A percentile compares a stretch with the other conserved stretches of the same genome.
Conservation (phyloP, 164 flowering plant genomes). For the Liquidambar formosana region DNA sequence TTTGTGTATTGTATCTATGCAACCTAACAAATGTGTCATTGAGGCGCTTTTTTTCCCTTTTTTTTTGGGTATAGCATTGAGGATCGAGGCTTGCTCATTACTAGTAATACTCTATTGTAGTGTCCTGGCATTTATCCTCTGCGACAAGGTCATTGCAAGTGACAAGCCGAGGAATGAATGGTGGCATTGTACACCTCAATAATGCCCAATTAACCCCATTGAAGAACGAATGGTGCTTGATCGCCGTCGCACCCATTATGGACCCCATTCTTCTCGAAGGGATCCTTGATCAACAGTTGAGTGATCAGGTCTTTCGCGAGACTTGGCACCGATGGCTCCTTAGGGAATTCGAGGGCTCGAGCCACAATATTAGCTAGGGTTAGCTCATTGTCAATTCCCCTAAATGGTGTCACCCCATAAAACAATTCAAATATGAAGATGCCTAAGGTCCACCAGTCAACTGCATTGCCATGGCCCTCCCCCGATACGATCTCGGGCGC, state of each 20-base stretch:
- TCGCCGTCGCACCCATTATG: conserved; percentile 69
- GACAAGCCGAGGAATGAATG: conserved; percentile 55
- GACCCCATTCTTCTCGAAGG: conserved; percentile 68
- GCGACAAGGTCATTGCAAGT: conserved; percentile 27
- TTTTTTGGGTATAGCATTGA: too few relatives aligned
- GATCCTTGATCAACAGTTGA: conserved; percentile 65
- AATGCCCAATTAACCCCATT: conserved; percentile 92
- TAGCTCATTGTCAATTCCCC: conserved; percentile 64
- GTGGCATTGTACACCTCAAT: conserved; percentile 71
- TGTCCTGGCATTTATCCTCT: conserved; percentile 46
- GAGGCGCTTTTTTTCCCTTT: too few relatives aligned
- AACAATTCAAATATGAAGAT: conserved; percentile 72
- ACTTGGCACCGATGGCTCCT: conserved; percentile 49
- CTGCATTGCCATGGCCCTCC: conserved; percentile 89
- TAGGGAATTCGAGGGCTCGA: conserved; percentile 80
- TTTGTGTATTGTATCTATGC: too few relatives aligned
- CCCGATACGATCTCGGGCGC: conserved; percentile 90
- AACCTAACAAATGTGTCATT: too few relatives aligned
- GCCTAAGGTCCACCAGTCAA: conserved; percentile 97
- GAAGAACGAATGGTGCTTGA: conserved; percentile 79
- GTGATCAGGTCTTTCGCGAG: conserved; percentile 60
- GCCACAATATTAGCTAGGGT: conserved; percentile 88
- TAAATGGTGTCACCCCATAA: conserved; percentile 79
- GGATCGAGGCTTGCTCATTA: not conserved
- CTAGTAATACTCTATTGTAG: conserved; percentile 67